phyloP scores from a whole-genome alignment of 805 yeast genomes.

The Danielia oregonensis region DNA sequence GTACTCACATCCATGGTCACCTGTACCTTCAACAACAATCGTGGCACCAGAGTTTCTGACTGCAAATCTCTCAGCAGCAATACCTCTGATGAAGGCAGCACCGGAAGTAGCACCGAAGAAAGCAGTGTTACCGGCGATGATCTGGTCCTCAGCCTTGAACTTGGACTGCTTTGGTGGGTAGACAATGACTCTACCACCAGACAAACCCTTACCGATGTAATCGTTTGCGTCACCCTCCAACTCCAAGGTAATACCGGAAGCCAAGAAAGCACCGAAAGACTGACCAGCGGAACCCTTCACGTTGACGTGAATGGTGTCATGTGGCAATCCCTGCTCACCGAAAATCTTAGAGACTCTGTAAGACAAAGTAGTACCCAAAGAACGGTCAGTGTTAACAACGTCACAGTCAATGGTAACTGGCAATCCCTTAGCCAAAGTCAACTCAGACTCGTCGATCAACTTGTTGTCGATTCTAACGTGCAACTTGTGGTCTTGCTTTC shows the following conservation, averaged over 20 bases:
- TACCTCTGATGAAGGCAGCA: conserved; percentile 88
- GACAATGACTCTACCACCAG: conserved; percentile 91
- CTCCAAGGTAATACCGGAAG: conserved; percentile 92
- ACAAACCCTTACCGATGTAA: conserved; percentile 94
- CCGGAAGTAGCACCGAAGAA: conserved; percentile 98
- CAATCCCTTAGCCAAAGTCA: conserved; percentile 92
- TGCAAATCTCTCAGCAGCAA: conserved; percentile 97
- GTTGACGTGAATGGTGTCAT: conserved; percentile 92
- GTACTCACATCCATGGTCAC: conserved; percentile 98
- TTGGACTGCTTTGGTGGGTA: conserved; percentile 83
- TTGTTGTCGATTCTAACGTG: conserved; percentile 94
- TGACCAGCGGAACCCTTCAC: conserved; percentile 95
- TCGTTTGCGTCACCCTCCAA: conserved; percentile 97
- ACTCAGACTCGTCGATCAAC: conserved; percentile 91
- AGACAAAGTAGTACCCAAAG: conserved; percentile 91
- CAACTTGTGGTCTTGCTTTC: conserved; percentile 90
- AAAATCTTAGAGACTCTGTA: conserved; percentile 90
- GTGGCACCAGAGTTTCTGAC: conserved; percentile 98
- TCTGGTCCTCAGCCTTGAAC: conserved; percentile 94
- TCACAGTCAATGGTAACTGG: conserved; percentile 93
- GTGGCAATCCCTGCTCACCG: conserved; percentile 92
- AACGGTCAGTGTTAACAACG: conserved; percentile 93
- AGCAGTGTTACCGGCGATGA: conserved; percentile 95
- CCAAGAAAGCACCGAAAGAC: conserved; percentile 96
- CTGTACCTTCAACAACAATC: conserved; percentile 94